Evolutionary conservation across 2,329 filamentous ascomycete genomes (phyloP).

Genomic region (Aureobasidium sp.): DNA sequence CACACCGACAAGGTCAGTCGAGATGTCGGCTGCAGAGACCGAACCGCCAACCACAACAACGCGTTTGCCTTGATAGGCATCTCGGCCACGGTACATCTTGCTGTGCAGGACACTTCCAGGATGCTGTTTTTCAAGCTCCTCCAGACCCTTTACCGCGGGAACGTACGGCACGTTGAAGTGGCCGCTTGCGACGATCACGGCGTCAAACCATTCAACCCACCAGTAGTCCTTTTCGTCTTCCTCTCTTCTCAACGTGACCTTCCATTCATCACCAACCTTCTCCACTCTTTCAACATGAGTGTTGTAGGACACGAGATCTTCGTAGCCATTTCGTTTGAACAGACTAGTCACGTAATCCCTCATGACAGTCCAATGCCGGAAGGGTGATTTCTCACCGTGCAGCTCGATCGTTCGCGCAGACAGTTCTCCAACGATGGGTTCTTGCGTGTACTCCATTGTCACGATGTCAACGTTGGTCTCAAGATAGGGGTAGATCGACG

Average conservation of each 20-base stretch:
- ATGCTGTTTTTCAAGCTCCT: conserved; percentile 35
- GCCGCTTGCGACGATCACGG: conserved; percentile 51
- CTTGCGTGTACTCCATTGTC: conserved; percentile 53
- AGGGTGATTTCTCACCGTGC: conserved; percentile 52
- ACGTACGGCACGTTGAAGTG: conserved; percentile 54
- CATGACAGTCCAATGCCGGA: conserved; percentile 52
- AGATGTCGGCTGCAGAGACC: conserved; percentile 56
- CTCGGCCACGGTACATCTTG: conserved; percentile 44
- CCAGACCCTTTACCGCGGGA: conserved; percentile 41
- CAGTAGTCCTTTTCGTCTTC: conserved; percentile 44
- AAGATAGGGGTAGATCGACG: conserved; percentile 53
- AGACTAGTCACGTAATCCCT: conserved; percentile 46
- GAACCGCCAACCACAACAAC: conserved; percentile 56
- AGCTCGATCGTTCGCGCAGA: conserved; percentile 35
- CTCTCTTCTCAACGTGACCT: conserved; percentile 15
- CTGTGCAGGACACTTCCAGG: conserved; percentile 47
- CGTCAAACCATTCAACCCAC: conserved; percentile 48
- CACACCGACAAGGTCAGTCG: conserved; percentile 42
- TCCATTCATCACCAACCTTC: conserved; percentile 29
- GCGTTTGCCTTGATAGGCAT: conserved; percentile 39
- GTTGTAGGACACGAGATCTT: conserved; percentile 44
- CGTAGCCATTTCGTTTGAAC: conserved; percentile 45
- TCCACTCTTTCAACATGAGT: conserved; percentile 54
- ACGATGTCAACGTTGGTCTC: conserved; percentile 54
- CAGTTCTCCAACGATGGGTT: conserved; percentile 41